Evolutionary conservation across 2,329 filamentous ascomycete species (phyloP).

Genomic region (Sporothrix globosa): DNA sequence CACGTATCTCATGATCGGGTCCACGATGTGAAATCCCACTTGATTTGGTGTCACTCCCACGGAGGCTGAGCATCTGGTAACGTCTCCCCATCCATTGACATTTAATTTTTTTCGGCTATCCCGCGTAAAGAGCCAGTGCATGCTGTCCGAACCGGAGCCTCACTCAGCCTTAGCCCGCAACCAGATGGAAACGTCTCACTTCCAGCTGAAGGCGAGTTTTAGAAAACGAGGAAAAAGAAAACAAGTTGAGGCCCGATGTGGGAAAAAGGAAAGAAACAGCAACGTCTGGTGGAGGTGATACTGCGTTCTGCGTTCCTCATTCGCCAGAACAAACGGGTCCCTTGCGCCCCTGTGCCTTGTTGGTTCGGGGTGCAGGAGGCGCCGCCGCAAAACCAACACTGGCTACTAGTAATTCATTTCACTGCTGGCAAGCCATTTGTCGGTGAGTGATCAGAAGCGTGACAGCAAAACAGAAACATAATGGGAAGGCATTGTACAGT

Average conservation of each 20-base stretch:
- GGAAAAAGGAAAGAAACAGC: slow-evolving; percentile 9
- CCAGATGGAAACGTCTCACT: background rate
- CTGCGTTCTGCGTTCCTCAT: background rate
- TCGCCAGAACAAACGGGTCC: background rate
- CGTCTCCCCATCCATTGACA: background rate
- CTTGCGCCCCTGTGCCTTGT: background rate
- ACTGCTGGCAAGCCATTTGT: background rate
- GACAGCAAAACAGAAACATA: slow-evolving; percentile 9
- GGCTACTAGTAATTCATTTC: background rate
- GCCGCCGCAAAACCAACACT: background rate
- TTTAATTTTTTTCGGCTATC: background rate
- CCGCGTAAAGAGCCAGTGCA: background rate
- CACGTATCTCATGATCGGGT: background rate
- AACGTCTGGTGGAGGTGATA: background rate
- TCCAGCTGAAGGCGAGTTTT: background rate
- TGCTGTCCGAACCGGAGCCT: background rate
- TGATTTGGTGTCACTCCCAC: background rate
- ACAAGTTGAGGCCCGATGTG: background rate
- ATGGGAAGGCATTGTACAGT: background rate
- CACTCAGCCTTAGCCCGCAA: background rate
- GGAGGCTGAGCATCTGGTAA: background rate
- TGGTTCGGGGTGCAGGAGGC: background rate
- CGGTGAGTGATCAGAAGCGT: background rate
- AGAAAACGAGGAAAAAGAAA: slow-evolving; percentile 4
- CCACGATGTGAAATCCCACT: background rate